Base-by-base conservation (phyloP, 2,329 filamentous ascomycete genomes). In the Claviceps sp. region DNA sequence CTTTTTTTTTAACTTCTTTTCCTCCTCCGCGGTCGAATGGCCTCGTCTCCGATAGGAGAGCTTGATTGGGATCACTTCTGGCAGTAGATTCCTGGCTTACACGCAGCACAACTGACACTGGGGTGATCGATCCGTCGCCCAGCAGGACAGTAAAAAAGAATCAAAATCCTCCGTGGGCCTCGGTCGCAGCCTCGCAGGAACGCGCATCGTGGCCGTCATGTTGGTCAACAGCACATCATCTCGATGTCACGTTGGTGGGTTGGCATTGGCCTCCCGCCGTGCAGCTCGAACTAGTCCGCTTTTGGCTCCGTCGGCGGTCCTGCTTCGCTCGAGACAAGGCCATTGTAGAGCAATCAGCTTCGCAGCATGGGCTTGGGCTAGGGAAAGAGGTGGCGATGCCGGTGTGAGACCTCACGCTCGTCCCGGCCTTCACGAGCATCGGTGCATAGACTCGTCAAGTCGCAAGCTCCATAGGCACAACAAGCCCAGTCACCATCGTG, bases 391-490 rank as follows among this genome's bases (percentile, higher is more conserved):
- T 41, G 39, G 39, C 2, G 69, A 75, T 55, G 61, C 65, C 14
- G 66, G 72, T 17, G 63, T 65, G 19, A 66, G 69, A 41, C 68
- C 65, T 44, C 71, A 77, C 50, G 55, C 70, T 34, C 70, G 70
- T 49, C 72, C 70, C 44, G 74, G 71, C 13, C 66, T 71, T 55
- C 68, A 71, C 11, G 73, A 70, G 45, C 70, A 75, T 57, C 74
- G 70, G 53, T 73, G 73, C 57, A 62, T 68, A 53, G 71, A 77
- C 51, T 63, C 68, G 2, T 53, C 77, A 19, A 68, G 69, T 55
- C 69, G 71, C 17, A 71, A 65, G 50, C 57, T 73, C 2, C 67
- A 68, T 1, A 78, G 75, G 74, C 70, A 76, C 39, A 69, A 72
- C 44, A 61, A 64, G 24, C 56, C 63, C 2, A 53, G 62, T 16